Conservation (phyloP, 306 rosid genomes). For the Dalbergia cochinchinensis region DNA sequence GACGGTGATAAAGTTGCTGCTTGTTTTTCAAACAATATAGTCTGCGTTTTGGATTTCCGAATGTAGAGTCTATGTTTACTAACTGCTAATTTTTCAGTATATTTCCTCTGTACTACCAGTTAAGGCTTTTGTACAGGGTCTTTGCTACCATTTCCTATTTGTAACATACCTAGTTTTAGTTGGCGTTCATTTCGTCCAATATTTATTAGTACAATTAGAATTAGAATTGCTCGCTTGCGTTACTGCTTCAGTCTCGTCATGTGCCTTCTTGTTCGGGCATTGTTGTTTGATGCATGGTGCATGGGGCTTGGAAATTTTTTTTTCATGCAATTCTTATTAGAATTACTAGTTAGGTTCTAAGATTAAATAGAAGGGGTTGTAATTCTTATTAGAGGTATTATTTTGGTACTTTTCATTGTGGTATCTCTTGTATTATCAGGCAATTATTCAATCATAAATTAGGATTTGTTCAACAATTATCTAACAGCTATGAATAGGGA, state of each 20-base stretch:
- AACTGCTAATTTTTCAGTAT: not conserved
- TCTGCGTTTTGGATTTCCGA: constrained; percentile 72
- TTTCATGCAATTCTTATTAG: too few species aligned
- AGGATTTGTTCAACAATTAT: not conserved
- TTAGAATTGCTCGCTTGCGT: not conserved
- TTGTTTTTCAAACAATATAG: constrained; percentile 89
- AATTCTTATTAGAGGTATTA: not conserved
- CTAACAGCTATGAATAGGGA: not conserved
- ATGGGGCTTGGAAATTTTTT: too few species aligned
- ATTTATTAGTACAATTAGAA: not conserved
- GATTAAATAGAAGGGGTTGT: not conserved
- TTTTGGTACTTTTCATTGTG: not conserved
- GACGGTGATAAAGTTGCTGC: constrained; percentile 95
- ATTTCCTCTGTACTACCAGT: not conserved
- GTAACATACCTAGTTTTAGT: not conserved
- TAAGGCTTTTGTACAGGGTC: constrained; percentile 14
- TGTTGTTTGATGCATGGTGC: too few species aligned
- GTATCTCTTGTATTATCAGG: not conserved
- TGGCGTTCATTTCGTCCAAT: not conserved
- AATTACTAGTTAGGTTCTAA: not conserved
- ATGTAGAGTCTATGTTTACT: constrained; percentile 46
- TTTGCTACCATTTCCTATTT: not conserved
- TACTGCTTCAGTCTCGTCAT: not conserved
- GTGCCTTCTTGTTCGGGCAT: not conserved
- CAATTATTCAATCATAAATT: not conserved